Base-by-base conservation (phyloP, 768 basidiomycete species). In the Suillus variegatus region DNA sequence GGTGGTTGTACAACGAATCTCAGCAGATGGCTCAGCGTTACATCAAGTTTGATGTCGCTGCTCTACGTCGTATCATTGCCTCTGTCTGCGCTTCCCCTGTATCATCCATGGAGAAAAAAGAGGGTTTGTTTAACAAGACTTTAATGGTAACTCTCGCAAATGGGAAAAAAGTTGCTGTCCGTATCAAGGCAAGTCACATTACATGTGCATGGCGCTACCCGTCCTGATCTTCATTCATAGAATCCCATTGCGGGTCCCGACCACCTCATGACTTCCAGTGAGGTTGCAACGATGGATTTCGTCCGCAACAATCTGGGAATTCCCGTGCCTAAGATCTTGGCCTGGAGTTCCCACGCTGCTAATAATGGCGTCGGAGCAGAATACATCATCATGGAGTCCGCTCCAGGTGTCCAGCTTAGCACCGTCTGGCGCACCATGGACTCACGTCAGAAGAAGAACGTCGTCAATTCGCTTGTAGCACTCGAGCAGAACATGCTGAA, bases 261-360 rank as follows among this genome's bases (percentile, higher is more conserved):
- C 6, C 72, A 71, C 64, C 66, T 74, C 47, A 65, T 65, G 18
- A 77, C 75, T 28, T 78, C 78, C 16, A 79, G 77, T 61, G 78
- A 79, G 62, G 78, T 77, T 5, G 78, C 78, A 20, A 79, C 77
- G 0, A 72, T 79, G 70, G 70, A 78, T 43, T 79, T 71, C 63
- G 66, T 67, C 18, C 74, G 73, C 16, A 64, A 69, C 32, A 65
- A 67, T 22, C 72, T 78, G 12, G 65, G 67, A 32, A 54, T 79
- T 20, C 77, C 73, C 0, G 71, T 72, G 13, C 76, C 78, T 18
- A 69, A 70, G 35, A 72, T 79, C 12, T 62, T 75, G 44, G 68
- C 73, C 14, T 78, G 76, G 76, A 72, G 69, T 65, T 69, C 72
- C 8, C 58, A 63, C 12, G 67, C 72, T 7, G 62, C 61, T 10